Conservation (phyloP, 805 yeast genomes). For the Schizosaccharomyces lindneri region DNA sequence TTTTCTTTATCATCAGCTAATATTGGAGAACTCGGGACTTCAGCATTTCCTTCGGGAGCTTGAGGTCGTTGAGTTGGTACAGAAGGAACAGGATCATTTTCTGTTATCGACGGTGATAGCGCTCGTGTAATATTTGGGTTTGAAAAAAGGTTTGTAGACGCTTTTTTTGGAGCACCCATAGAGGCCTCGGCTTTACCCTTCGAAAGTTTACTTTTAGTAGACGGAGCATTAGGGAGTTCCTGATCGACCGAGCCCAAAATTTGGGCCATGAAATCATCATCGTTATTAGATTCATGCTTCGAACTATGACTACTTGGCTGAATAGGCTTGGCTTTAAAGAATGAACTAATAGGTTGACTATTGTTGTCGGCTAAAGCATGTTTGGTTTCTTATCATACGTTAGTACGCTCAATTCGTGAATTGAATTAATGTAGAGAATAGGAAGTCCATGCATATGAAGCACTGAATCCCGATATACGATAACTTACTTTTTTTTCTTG, state of each 20-base stretch:
- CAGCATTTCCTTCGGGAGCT: background rate
- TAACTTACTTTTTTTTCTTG: conserved; percentile 12
- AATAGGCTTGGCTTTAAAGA: conserved; percentile 15
- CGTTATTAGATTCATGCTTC: conserved; percentile 10
- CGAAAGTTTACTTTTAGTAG: background rate
- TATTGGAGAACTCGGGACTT: background rate
- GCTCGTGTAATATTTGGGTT: no score
- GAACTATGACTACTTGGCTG: background rate
- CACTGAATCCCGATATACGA: conserved; percentile 13
- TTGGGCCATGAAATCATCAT: conserved; percentile 38
- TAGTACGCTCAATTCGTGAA: background rate
- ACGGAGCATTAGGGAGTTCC: conserved; percentile 7
- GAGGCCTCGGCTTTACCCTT: background rate
- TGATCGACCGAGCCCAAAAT: conserved; percentile 30
- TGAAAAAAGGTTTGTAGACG: no score
- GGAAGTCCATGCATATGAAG: conserved; percentile 12
- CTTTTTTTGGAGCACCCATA: background rate
- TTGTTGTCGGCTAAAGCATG: background rate
- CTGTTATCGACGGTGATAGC: no score
- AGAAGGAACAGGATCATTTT: background rate
- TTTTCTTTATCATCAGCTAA: background rate
- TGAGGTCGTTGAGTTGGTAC: background rate
- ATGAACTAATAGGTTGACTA: background rate
- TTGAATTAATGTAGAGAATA: no score
- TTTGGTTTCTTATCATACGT: background rate